Evolutionary conservation across 371 early-diverging fungal genomes (phyloP).

Genomic region (Mucor piriformis): DNA sequence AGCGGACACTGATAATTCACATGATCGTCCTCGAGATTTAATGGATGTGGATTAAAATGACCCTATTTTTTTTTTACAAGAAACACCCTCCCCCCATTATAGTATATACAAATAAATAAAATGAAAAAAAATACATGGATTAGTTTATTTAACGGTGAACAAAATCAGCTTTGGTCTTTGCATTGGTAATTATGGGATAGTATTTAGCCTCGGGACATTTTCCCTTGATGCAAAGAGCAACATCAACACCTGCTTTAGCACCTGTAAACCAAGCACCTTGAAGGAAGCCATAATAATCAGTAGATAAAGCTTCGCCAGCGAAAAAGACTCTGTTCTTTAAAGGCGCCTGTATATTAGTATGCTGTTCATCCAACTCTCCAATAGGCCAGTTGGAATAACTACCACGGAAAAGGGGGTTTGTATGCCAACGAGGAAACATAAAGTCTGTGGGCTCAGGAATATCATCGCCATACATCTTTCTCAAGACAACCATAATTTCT

Average conservation of each 20-base stretch:
- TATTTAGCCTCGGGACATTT: slow-evolving; percentile 36
- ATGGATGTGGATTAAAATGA: slow-evolving; percentile 36
- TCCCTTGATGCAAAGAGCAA: slow-evolving; percentile 31
- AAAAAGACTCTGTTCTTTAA: slow-evolving; percentile 45
- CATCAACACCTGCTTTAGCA: slow-evolving; percentile 27
- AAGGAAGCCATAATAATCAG: slow-evolving; percentile 44
- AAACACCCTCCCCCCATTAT: neutral
- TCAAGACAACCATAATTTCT: slow-evolving; percentile 35
- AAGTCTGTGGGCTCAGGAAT: slow-evolving; percentile 36
- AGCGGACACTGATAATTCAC: slow-evolving; percentile 25
- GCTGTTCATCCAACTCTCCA: slow-evolving; percentile 49
- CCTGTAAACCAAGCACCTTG: slow-evolving; percentile 54
- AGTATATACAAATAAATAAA: neutral
- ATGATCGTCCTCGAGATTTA: slow-evolving; percentile 26
- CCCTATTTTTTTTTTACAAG: neutral
- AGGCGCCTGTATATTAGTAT: slow-evolving; percentile 49
- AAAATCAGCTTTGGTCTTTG: slow-evolving; percentile 19
- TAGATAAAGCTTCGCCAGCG: slow-evolving; percentile 50
- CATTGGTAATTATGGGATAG: slow-evolving; percentile 36
- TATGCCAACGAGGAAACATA: slow-evolving; percentile 40
- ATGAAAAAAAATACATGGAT: neutral
- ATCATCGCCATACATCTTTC: slow-evolving; percentile 39
- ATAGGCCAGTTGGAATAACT: slow-evolving; percentile 52
- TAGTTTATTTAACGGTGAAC: slow-evolving; percentile 5
- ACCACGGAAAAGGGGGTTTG: slow-evolving; percentile 41